Evolutionary conservation across 2,329 filamentous ascomycete species (phyloP).

Genomic region (Aschersonia sp.): DNA sequence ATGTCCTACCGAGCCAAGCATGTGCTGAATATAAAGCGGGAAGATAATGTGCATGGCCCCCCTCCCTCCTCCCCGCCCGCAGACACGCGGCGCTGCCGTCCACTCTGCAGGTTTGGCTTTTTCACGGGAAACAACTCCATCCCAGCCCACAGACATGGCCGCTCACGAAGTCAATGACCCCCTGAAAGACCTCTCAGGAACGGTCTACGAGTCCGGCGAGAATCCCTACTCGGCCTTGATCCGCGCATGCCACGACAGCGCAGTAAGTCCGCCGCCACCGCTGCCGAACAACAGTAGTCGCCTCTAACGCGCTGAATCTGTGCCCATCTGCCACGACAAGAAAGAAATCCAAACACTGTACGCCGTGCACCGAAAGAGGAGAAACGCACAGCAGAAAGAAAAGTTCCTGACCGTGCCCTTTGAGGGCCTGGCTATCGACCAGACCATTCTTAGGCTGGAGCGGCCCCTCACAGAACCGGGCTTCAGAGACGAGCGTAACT

Average conservation of each 20-base stretch:
- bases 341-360: constrained; percentile 64
- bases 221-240: constrained; percentile 73
- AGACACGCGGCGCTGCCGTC: no score
- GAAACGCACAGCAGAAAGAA: constrained; percentile 62
- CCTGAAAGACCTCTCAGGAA: constrained; percentile 39
- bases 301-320: no score
- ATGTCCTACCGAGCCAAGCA: no score
- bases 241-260: constrained; percentile 46
- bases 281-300: no score
- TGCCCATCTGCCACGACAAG: neutral
- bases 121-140: neutral
- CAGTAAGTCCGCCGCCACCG: constrained; percentile 32
- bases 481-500: constrained; percentile 64
- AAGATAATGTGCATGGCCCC: no score
- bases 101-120: neutral
- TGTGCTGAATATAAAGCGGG: no score
- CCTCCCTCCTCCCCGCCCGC: no score
- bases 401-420: constrained; percentile 60
- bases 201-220: constrained; percentile 33
- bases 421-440: constrained; percentile 58
- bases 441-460: constrained; percentile 56
- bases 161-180: constrained; percentile 30
- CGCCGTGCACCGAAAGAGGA: constrained; percentile 54
- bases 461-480: constrained; percentile 48
- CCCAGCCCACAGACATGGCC: neutral